Conservation (phyloP, 768 basidiomycete genomes). For the Polyporus arcularius region DNA sequence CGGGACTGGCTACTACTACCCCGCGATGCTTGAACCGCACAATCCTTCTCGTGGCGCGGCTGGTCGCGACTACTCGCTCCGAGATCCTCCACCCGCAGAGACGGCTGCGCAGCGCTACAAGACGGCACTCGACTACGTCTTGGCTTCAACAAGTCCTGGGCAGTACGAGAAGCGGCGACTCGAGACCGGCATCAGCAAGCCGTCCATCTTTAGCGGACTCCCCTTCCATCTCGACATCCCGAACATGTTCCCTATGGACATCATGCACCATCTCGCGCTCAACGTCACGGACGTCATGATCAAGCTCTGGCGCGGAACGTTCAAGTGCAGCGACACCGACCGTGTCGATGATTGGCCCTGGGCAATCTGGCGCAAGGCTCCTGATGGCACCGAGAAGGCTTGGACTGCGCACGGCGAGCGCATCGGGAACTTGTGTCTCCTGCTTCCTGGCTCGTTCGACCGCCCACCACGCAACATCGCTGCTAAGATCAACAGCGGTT, state of each 20-base stretch:
- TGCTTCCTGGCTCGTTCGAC: constrained; percentile 43
- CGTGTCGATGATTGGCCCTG: constrained; percentile 32
- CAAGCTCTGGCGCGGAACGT: constrained; percentile 33
- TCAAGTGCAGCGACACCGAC: constrained; percentile 18
- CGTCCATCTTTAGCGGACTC: constrained; percentile 36
- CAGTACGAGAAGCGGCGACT: constrained; percentile 29
- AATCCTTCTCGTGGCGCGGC: constrained; percentile 19
- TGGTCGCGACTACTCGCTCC: no score
- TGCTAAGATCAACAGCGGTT: constrained; percentile 37
- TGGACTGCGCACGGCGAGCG: constrained; percentile 40
- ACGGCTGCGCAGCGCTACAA: constrained; percentile 11
- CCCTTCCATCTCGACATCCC: constrained; percentile 25
- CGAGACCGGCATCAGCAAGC: constrained; percentile 37
- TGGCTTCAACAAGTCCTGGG: constrained; percentile 22
- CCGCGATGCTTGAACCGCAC: constrained; percentile 23
- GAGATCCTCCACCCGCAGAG: no score
- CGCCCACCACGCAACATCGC: constrained; percentile 42
- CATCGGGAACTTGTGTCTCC: constrained; percentile 32
- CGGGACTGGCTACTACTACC: constrained; percentile 35
- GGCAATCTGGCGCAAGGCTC: constrained; percentile 28
- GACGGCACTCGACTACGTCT: constrained; percentile 21
- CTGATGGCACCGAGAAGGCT: no score
- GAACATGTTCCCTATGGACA: constrained; percentile 35
- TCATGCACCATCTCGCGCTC: constrained; percentile 40
- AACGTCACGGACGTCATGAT: constrained; percentile 39